phyloP scores from a whole-genome alignment of 192 early-diverging fungal genomes.

The Rhizoclosmatium sp. region DNA sequence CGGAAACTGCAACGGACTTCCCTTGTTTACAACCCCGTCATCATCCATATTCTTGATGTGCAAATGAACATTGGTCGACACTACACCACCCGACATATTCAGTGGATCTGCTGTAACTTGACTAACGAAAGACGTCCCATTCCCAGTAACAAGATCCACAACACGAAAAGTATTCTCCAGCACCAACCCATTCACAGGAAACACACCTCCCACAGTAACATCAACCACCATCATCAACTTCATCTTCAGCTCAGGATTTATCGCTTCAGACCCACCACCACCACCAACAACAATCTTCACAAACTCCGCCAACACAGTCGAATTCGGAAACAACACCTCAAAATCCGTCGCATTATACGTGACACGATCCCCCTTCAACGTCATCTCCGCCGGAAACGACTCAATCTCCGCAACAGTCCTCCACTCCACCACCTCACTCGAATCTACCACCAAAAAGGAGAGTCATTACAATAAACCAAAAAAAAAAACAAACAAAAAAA shows the following conservation, averaged over 20 bases:
- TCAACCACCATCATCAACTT: not conserved
- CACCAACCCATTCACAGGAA: not conserved
- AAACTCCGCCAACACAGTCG: not conserved
- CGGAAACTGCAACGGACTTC: conserved; percentile 7
- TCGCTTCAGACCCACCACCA: not conserved
- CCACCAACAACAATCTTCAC: not conserved
- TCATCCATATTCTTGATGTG: not conserved
- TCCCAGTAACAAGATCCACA: not conserved
- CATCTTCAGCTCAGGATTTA: not conserved
- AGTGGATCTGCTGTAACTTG: not conserved
- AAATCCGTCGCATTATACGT: not conserved
- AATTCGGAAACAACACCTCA: not conserved
- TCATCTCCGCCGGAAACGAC: too few relatives aligned
- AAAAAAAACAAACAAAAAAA: too few relatives aligned
- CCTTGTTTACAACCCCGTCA: not conserved
- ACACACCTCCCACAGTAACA: conserved; percentile 5
- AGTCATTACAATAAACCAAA: too few relatives aligned
- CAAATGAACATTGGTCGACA: not conserved
- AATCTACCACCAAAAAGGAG: too few relatives aligned
- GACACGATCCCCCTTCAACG: not conserved
- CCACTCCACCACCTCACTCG: too few relatives aligned
- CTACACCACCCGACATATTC: not conserved
- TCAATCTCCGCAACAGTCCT: too few relatives aligned
- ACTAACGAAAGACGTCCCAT: not conserved
- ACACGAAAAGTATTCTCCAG: conserved; percentile 1